Percentiles rank a stretch among this genome's conserved stretches.
These are phyloP conservation scores for Monosporascus sp. DNA, from an alignment of 2,329 filamentous ascomycete species.

Conservation along the genomic window DNA sequence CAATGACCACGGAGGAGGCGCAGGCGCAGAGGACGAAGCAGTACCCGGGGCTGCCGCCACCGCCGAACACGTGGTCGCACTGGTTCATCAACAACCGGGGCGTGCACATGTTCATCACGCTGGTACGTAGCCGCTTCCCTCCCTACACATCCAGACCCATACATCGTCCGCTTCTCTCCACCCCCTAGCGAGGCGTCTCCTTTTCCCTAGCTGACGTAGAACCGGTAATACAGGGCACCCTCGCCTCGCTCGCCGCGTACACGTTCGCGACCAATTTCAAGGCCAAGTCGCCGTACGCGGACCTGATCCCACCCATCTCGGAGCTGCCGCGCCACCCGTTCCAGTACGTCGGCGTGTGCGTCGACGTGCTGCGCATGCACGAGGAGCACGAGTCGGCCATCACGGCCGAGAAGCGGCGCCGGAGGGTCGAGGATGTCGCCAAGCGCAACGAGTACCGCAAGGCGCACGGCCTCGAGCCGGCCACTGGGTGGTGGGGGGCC, in stretches of 20 bases:
- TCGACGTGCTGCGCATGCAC: conserved; percentile 73
- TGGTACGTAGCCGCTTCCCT: conserved; percentile 50
- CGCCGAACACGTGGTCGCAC: conserved; percentile 73
- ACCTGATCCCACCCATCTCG: conserved; percentile 68
- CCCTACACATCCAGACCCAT: too few species aligned
- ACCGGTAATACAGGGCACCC: conserved; percentile 47
- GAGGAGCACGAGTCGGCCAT: conserved; percentile 63
- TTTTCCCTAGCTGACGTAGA: too few species aligned
- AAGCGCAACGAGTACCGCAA: conserved; percentile 83
- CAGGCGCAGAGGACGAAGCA: conserved; percentile 61
- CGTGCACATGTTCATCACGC: conserved; percentile 77
- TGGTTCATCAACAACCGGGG: conserved; percentile 75
- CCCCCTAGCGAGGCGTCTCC: background rate
- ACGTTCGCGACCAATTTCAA: conserved; percentile 78
- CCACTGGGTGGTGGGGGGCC: conserved; percentile 17
- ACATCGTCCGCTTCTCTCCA: background rate
- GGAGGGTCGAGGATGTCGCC: conserved; percentile 75
- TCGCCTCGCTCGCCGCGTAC: conserved; percentile 62
- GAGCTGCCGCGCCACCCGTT: conserved; percentile 67
- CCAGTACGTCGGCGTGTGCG: conserved; percentile 56
- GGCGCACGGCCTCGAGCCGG: conserved; percentile 69
- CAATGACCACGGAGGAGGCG: conserved; percentile 60
- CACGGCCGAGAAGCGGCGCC: conserved; percentile 66
- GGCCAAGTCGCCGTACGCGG: conserved; percentile 69
- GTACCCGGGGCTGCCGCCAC: conserved; percentile 87